Percentiles rank a stretch among this genome's conserved stretches.
phyloP scores from a whole-genome alignment of 345 rosid genomes.

The Arabidopsis arenosa region DNA sequence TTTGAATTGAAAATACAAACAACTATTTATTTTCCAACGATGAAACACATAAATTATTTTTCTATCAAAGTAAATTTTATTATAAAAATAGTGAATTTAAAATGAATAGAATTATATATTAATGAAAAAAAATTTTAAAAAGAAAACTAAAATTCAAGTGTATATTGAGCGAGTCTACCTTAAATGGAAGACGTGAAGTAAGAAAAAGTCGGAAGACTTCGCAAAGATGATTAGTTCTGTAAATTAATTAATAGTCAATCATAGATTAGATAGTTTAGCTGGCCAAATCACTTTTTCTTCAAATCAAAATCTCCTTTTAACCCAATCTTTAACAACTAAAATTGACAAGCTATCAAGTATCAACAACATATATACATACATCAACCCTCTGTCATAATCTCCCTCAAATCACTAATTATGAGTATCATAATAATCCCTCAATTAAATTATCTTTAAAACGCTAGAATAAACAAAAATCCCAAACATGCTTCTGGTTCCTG shows the following conservation, averaged over 20 bases:
- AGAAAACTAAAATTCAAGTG: no score
- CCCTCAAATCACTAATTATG: conserved; percentile 27
- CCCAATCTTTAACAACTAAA: conserved; percentile 42
- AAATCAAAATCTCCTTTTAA: conserved; percentile 28
- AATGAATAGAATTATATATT: no score
- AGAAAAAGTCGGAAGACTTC: conserved; percentile 5
- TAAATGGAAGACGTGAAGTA: background rate
- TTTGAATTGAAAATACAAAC: no score
- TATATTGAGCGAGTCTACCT: background rate
- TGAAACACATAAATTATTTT: no score
- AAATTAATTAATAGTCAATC: conserved; percentile 22
- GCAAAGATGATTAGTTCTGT: background rate
- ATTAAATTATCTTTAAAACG: background rate
- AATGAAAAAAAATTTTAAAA: no score
- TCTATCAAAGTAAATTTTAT: no score
- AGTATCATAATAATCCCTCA: background rate
- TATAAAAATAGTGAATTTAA: no score
- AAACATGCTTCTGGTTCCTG: conserved; percentile 31
- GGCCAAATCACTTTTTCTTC: conserved; percentile 37
- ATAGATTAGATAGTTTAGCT: conserved; percentile 33
- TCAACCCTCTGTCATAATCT: conserved; percentile 41
- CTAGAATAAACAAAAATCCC: background rate
- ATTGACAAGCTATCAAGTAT: conserved; percentile 27
- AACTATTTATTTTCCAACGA: no score
- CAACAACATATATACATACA: conserved; percentile 14